Evolutionary conservation across 495 filamentous ascomycete genomes (phyloP).

Genomic region (Talaromyces adpressus): DNA sequence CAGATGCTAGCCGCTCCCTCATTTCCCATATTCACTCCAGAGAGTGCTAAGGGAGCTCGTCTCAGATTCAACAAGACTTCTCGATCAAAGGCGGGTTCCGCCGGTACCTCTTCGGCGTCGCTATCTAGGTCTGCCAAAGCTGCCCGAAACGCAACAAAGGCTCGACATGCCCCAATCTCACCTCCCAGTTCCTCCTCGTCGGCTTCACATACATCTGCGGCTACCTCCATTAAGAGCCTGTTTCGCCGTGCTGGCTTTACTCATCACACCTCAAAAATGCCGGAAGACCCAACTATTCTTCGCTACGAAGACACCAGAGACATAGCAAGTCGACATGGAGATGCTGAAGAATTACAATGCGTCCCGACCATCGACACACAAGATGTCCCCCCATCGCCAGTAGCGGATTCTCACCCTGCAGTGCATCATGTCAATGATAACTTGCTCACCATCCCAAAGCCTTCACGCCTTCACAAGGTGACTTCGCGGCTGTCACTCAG

Average conservation of each 20-base stretch:
- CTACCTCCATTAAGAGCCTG: not conserved
- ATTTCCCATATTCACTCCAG: not conserved
- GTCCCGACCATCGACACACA: not conserved
- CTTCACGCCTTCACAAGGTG: slow-evolving; percentile 1
- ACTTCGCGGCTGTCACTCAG: slow-evolving; percentile 2
- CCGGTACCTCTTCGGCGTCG: not conserved
- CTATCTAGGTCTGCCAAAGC: not conserved
- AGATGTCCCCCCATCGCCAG: not conserved
- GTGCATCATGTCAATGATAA: not conserved
- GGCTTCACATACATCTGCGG: not conserved
- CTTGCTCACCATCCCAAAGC: not conserved
- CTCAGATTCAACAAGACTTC: not conserved
- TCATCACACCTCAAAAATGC: not conserved
- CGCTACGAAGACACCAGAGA: not conserved
- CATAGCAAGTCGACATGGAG: not conserved
- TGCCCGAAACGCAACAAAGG: too few species aligned
- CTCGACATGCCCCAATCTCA: not conserved
- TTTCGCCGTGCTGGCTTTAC: not conserved
- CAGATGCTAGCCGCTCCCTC: slow-evolving; percentile 4
- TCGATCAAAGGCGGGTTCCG: not conserved
- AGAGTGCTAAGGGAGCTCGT: not conserved
- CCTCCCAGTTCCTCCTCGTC: not conserved
- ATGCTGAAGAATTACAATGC: not conserved
- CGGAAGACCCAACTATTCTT: not conserved
- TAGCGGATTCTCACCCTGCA: not conserved